Percentiles rank a stretch among this genome's conserved stretches.
Evolutionary conservation across 1,284 basidiomycete species (phyloP).

Genomic region (Neotropicomus parvogracilis): DNA sequence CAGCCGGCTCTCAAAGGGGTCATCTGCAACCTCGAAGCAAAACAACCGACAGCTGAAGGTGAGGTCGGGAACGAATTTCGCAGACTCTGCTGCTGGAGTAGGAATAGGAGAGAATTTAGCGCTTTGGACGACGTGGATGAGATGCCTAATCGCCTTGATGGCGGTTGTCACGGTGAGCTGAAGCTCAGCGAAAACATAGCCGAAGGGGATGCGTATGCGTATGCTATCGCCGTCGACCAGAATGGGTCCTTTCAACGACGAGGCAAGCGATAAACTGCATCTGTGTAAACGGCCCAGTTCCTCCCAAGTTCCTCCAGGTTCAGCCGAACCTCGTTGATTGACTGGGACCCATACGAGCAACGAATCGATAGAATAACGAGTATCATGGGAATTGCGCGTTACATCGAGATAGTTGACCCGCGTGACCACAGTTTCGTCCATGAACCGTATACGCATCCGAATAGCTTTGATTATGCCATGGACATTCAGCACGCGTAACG

Average conservation of each 20-base stretch:
- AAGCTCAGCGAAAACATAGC: constrained; percentile 72
- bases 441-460: constrained; percentile 47
- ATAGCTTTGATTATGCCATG: constrained; percentile 39
- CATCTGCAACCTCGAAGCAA: constrained; percentile 83
- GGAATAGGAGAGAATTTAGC: constrained; percentile 49
- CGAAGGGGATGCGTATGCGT: constrained; percentile 76
- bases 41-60: constrained; percentile 58
- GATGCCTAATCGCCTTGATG: constrained; percentile 66
- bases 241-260: constrained; percentile 36
- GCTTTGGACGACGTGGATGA: constrained; percentile 46
- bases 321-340: constrained; percentile 21
- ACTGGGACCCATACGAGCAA: constrained; percentile 47
- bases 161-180: constrained; percentile 65
- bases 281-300: constrained; percentile 68
- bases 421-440: constrained; percentile 45
- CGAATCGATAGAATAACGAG: constrained; percentile 37
- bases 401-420: constrained; percentile 45
- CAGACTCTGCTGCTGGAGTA: constrained; percentile 61
- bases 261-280: constrained; percentile 45
- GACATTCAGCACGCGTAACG: constrained; percentile 25
- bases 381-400: constrained; percentile 15
- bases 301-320: constrained; percentile 60
- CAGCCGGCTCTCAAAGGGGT: constrained; percentile 80
- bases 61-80: constrained; percentile 71
- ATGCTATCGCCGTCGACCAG: constrained; percentile 61